Conservation (phyloP, 305 asterid species). For the Fraxinus dipetala region DNA sequence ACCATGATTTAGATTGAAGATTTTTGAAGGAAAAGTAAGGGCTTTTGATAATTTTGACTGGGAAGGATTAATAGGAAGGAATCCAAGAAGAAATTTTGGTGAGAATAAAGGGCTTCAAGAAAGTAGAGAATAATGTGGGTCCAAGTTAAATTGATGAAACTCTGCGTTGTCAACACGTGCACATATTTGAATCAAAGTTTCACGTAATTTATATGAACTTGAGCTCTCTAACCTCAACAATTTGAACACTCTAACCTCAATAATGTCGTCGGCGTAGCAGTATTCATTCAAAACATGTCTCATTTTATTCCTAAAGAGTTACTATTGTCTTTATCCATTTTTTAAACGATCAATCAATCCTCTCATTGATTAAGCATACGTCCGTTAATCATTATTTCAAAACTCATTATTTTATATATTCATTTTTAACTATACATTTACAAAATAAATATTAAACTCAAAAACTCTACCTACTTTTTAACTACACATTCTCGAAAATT, state of each 20-base stretch:
- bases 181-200: not conserved
- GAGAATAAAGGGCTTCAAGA: not conserved
- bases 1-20: slow-evolving; percentile 14
- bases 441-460: too few species aligned
- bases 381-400: too few species aligned
- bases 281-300: too few species aligned
- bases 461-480: too few species aligned
- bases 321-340: not conserved
- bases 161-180: not conserved
- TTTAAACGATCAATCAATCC: not conserved
- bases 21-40: not conserved
- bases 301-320: too few species aligned
- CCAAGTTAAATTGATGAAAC: not conserved
- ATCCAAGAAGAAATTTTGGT: not conserved
- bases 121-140: not conserved
- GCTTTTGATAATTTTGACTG: not conserved
- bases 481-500: too few species aligned
- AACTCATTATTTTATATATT: too few species aligned
- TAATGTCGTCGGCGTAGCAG: not conserved
- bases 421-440: too few species aligned
- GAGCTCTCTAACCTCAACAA: not conserved
- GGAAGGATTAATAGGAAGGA: not conserved
- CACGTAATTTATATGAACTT: not conserved
- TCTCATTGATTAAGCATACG: not conserved
- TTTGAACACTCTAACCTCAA: not conserved